Evolutionary conservation across 352 stramenopile genomes (phyloP).

Genomic region (Pseudoperonospora humuli): DNA sequence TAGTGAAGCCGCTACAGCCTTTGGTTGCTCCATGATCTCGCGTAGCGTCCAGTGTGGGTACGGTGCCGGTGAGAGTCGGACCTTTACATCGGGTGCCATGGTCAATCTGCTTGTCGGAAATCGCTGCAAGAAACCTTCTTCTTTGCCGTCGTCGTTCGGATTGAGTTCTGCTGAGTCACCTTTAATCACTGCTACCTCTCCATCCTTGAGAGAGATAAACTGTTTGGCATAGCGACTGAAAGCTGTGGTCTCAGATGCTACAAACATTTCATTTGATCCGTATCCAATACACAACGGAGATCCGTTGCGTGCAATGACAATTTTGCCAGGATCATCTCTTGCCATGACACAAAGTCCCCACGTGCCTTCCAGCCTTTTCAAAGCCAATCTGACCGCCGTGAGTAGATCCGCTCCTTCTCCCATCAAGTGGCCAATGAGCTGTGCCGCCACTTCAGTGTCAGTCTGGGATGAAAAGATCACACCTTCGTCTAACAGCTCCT

Average conservation of each 20-base stretch:
- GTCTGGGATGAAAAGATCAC: constrained; percentile 94
- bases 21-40: constrained; percentile 94
- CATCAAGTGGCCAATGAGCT: constrained; percentile 93
- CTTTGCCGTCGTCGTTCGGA: constrained; percentile 61
- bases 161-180: constrained; percentile 91
- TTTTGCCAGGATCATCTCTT: constrained; percentile 89
- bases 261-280: constrained; percentile 91
- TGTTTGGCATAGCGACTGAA: constrained; percentile 95
- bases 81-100: constrained; percentile 90
- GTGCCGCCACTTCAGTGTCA: constrained; percentile 97
- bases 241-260: constrained; percentile 93
- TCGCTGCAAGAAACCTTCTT: constrained; percentile 71
- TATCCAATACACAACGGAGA: constrained; percentile 90
- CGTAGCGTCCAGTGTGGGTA: constrained; percentile 96
- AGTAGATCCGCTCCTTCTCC: constrained; percentile 72
- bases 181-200: constrained; percentile 93
- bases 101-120: constrained; percentile 87
- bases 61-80: constrained; percentile 89
- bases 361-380: constrained; percentile 90
- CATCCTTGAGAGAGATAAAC: constrained; percentile 96
- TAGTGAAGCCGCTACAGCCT: constrained; percentile 91
- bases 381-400: constrained; percentile 85
- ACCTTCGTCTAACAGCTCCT: constrained; percentile 77
- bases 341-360: constrained; percentile 94
- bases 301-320: constrained; percentile 96